These are phyloP conservation scores for Phytophthora palmivora DNA, from an alignment of 352 stramenopile species.

Conservation along the genomic window DNA sequence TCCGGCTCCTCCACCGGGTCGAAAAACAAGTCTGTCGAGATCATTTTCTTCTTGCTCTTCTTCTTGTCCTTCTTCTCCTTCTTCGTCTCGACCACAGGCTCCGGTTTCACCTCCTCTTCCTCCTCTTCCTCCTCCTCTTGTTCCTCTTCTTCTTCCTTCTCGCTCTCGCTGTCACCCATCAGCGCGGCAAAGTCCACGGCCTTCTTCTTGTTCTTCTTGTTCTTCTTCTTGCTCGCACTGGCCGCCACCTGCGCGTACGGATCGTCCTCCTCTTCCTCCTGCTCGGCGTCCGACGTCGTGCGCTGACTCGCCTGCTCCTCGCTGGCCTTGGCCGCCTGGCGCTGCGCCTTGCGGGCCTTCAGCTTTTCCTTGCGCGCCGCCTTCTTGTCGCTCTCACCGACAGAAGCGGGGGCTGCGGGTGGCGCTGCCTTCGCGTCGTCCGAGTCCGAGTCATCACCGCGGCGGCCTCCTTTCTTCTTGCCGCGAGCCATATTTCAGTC, in stretches of 20 bases:
- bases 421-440: conserved; percentile 51
- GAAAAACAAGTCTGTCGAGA: conserved; percentile 78
- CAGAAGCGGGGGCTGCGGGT: conserved; percentile 30
- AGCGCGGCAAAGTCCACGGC: conserved; percentile 48
- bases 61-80: conserved; percentile 82
- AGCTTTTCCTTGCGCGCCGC: conserved; percentile 82
- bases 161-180: conserved; percentile 48
- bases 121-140: conserved; percentile 39
- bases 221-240: conserved; percentile 76
- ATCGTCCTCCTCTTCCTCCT: conserved; percentile 49
- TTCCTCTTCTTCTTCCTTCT: conserved; percentile 43
- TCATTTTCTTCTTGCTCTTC: conserved; percentile 90
- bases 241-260: conserved; percentile 65
- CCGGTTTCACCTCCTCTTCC: conserved; percentile 38
- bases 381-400: conserved; percentile 73
- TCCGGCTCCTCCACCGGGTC: conserved; percentile 54
- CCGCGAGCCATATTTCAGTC: conserved; percentile 57
- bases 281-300: conserved; percentile 30
- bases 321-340: conserved; percentile 47
- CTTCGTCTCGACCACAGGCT: conserved; percentile 42
- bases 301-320: conserved; percentile 48
- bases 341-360: conserved; percentile 65
- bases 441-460: conserved; percentile 78
- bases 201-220: conserved; percentile 85
- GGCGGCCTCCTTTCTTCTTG: conserved; percentile 84